Evolutionary conservation across 305 asterid species (phyloP), one percentile per base, ranked within the genome.

Genomic region (Solanum hybrid): DNA sequence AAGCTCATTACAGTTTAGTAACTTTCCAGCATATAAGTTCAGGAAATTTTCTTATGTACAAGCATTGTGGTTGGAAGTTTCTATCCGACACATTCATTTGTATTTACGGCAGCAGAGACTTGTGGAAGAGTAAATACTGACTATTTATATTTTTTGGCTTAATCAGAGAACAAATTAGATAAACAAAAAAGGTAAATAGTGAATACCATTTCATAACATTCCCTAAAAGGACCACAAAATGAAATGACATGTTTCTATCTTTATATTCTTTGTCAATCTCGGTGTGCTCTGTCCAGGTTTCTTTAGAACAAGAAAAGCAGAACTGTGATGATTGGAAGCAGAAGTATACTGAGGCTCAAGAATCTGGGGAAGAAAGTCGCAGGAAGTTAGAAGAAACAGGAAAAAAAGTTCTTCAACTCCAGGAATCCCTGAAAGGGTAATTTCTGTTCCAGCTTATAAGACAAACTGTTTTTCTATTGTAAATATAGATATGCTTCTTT

Each of bases 391-490:
- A 95, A 93, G 99, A 97, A 93, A 89, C 98, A 74, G 98, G 96
- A 90, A 93, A 94, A 91, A 94, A 80, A 90, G 93, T 89, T 90
- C 94, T 93, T 90, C 98, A 97, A 89, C 90, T 96, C 80, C 98
- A 97, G 94, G 99, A 97, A 90, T 93, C 97, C 46, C 57, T 94
- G 94, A 96, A 94, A 88, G 96, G 98, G 99, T 97, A 94, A 86
- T 91, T 51, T 18, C 74, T 24, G 22, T 35, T 35, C 64, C 86
- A 77, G 37, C 76, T 5, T 78, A 35, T 51, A 88, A 22, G n/a
- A 88, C 40, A 22, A 31, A 89, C 67, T 88, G 28, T 26, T n/a
- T 20, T 89, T 34, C 5, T 35, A 89, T 79, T 33, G 86, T 11
- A 11, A n/a, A 67, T 64, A 86, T 16, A 39, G 69, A 85, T 33